These are phyloP conservation scores for Coemansia sp. DNA, from an alignment of 192 early-diverging fungal species.

Conservation along the genomic window DNA sequence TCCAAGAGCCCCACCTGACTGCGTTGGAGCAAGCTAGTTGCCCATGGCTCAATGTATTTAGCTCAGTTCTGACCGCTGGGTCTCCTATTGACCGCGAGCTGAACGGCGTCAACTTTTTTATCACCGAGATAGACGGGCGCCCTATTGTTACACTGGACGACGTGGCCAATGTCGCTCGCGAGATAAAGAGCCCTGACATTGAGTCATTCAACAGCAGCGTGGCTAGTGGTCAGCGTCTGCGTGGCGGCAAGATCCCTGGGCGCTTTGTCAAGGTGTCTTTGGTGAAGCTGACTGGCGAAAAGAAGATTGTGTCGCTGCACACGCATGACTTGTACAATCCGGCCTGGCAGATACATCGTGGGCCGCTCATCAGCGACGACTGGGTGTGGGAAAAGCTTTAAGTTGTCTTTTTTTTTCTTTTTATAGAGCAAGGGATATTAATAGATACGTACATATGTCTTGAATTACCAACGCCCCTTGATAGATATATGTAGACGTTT, in stretches of 20 bases:
- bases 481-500: neutral
- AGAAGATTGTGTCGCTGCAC: slow-evolving; percentile 17
- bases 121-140: slow-evolving; percentile 23
- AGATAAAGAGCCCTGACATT: slow-evolving; percentile 10
- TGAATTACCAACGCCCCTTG: neutral
- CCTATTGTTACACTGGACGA: slow-evolving; percentile 34
- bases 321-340: slow-evolving; percentile 45
- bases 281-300: slow-evolving; percentile 22
- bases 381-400: slow-evolving; percentile 35
- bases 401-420: slow-evolving; percentile 10
- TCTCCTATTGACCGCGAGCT: neutral
- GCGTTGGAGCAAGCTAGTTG: slow-evolving; percentile 19
- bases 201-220: slow-evolving; percentile 19
- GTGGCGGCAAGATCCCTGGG: slow-evolving; percentile 31
- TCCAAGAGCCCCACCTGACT: slow-evolving; percentile 35
- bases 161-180: slow-evolving; percentile 9
- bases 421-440: neutral
- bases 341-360: slow-evolving; percentile 34
- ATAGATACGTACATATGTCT: neutral
- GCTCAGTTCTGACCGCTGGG: neutral
- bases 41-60: slow-evolving; percentile 23
- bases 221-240: slow-evolving; percentile 4
- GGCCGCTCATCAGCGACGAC: slow-evolving; percentile 23
- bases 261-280: slow-evolving; percentile 26
- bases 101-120: slow-evolving; percentile 8